Percentiles rank a stretch among this genome's conserved stretches.
phyloP scores from a whole-genome alignment of 2,329 filamentous ascomycete genomes.

The Colletotrichum gloeosporioides region DNA sequence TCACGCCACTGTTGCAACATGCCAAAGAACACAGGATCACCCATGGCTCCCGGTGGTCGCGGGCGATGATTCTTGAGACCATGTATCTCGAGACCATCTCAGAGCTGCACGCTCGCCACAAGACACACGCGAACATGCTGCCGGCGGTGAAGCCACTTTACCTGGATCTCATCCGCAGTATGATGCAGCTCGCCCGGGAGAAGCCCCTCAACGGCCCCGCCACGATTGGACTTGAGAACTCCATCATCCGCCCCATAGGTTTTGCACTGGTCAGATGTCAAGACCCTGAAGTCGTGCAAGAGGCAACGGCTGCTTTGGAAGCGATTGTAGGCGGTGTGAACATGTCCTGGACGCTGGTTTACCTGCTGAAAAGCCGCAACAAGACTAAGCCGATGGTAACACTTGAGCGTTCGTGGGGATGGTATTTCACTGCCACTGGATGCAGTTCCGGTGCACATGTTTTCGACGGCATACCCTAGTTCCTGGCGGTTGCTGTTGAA shows the following conservation, averaged over 20 bases:
- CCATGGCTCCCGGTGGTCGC: neutral
- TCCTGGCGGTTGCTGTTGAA: neutral
- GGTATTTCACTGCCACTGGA: neutral
- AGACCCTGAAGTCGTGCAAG: neutral
- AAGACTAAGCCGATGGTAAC: neutral
- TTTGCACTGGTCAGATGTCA: constrained; percentile 4
- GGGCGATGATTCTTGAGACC: constrained; percentile 8
- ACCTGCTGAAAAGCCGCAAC: neutral
- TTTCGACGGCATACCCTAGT: neutral
- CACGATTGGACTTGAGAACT: neutral
- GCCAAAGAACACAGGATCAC: neutral
- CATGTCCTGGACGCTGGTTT: neutral
- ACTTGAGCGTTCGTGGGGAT: neutral
- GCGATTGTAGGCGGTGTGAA: neutral
- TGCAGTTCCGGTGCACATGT: neutral
- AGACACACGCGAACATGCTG: neutral
- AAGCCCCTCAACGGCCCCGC: neutral
- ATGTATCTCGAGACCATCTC: constrained; percentile 8
- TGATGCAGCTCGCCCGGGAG: neutral
- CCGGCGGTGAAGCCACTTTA: constrained; percentile 4
- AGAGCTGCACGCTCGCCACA: neutral
- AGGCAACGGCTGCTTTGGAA: neutral
- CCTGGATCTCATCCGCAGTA: neutral
- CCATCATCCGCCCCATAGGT: neutral
- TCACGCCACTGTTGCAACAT: neutral